Percentiles rank a stretch among this genome's conserved stretches.
These are phyloP conservation scores for Boletus rufocinnamomeus DNA, from an alignment of 768 basidiomycete genomes.

Conservation along the genomic window DNA sequence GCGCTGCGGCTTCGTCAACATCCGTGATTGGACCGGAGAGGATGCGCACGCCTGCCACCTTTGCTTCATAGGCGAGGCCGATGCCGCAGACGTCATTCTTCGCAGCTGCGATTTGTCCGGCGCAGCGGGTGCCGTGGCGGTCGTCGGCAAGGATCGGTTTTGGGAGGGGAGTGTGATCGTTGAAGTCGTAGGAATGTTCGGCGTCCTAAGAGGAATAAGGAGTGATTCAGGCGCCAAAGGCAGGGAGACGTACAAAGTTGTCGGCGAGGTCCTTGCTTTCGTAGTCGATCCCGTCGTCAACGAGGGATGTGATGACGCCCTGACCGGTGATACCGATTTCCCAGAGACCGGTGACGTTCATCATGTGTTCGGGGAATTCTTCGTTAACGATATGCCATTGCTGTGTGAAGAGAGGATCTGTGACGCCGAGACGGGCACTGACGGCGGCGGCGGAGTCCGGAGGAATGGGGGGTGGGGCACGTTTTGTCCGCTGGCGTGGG, in stretches of 20 bases:
- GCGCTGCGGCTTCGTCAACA: conserved; percentile 90
- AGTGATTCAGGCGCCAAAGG: not conserved
- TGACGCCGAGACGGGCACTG: conserved; percentile 63
- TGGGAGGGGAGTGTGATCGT: conserved; percentile 87
- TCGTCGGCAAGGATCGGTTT: conserved; percentile 88
- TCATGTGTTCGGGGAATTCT: conserved; percentile 73
- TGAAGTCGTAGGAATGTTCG: conserved; percentile 92
- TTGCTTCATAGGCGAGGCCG: conserved; percentile 89
- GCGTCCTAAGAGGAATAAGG: conserved; percentile 57
- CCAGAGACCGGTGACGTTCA: conserved; percentile 96
- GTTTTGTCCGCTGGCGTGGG: conserved; percentile 68
- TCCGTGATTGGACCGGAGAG: conserved; percentile 94
- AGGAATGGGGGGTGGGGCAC: conserved; percentile 64
- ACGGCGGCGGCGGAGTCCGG: conserved; percentile 46
- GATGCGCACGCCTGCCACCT: conserved; percentile 93
- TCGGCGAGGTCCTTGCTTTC: conserved; percentile 80
- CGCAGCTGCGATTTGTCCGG: conserved; percentile 92
- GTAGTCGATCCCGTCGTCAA: conserved; percentile 96
- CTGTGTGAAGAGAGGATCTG: conserved; percentile 76
- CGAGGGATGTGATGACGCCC: conserved; percentile 83
- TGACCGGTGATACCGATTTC: conserved; percentile 85
- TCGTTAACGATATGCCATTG: conserved; percentile 98
- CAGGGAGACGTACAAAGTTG: conserved; percentile 77
- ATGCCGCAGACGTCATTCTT: conserved; percentile 94
- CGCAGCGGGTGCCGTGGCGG: conserved; percentile 96